Evolutionary conservation across 352 stramenopile species (phyloP).

Genomic region (Globisporangium okanoganense): DNA sequence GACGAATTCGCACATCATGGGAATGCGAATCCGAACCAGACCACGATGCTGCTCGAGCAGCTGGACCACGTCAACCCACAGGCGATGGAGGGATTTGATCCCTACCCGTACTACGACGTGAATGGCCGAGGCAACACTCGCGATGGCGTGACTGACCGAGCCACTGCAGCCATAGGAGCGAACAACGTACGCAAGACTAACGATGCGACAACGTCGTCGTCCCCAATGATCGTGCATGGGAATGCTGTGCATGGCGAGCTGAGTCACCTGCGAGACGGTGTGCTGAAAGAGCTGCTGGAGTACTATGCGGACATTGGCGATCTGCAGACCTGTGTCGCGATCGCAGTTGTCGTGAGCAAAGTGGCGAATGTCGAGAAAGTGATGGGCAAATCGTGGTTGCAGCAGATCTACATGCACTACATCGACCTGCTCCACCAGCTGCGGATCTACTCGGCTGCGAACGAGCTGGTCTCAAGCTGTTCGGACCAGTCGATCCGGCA

Average conservation of each 20-base stretch:
- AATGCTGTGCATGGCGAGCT: constrained; percentile 77
- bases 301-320: constrained; percentile 87
- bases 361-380: constrained; percentile 75
- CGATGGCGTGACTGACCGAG: constrained; percentile 2
- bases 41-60: constrained; percentile 74
- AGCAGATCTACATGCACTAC: constrained; percentile 91
- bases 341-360: constrained; percentile 69
- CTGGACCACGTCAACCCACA: constrained; percentile 85
- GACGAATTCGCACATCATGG: constrained; percentile 8
- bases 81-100: constrained; percentile 83
- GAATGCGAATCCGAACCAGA: constrained; percentile 51
- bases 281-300: constrained; percentile 85
- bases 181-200: constrained; percentile 24
- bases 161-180: not conserved
- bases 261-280: constrained; percentile 57
- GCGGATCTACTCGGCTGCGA: constrained; percentile 84
- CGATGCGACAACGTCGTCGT: constrained; percentile 43
- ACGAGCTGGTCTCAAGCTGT: constrained; percentile 83
- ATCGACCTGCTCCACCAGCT: constrained; percentile 86
- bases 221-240: constrained; percentile 64
- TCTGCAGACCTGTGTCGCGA: constrained; percentile 77
- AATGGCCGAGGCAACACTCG: constrained; percentile 22
- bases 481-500: constrained; percentile 84
- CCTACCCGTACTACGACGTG: constrained; percentile 81
- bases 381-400: constrained; percentile 83